These are phyloP conservation scores for Verruconis gallopava DNA, from an alignment of 2,329 filamentous ascomycete genomes.

Conservation along the genomic window DNA sequence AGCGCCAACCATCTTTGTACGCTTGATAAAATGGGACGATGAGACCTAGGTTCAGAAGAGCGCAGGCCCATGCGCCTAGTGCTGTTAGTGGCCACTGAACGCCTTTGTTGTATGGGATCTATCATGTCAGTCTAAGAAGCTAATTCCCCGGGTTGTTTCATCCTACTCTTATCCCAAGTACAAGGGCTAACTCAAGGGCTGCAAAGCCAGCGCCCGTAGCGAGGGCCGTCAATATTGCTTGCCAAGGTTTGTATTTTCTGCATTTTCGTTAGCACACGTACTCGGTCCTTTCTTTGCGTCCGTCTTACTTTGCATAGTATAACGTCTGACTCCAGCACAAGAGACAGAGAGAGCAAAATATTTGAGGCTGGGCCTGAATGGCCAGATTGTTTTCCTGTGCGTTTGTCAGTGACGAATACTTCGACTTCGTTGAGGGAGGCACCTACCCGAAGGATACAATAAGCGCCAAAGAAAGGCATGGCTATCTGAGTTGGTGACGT, in stretches of 20 bases:
- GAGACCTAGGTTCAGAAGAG: slow-evolving; percentile 44
- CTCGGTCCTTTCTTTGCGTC: too few species aligned
- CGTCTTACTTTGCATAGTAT: slow-evolving; percentile 35
- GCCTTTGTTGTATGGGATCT: slow-evolving; percentile 43
- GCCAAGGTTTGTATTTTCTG: slow-evolving; percentile 9
- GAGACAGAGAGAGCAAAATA: slow-evolving; percentile 36
- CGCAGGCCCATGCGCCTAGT: slow-evolving; percentile 44
- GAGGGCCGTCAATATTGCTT: slow-evolving; percentile 13
- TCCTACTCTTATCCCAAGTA: slow-evolving; percentile 42
- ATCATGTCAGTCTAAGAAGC: neutral
- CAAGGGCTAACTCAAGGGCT: slow-evolving; percentile 42
- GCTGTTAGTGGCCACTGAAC: slow-evolving; percentile 41
- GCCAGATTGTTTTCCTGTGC: slow-evolving; percentile 42
- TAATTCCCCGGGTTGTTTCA: neutral
- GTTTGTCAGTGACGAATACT: too few species aligned
- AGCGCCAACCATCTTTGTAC: slow-evolving; percentile 47
- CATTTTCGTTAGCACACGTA: neutral
- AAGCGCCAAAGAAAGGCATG: slow-evolving; percentile 38
- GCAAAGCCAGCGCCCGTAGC: slow-evolving; percentile 38
- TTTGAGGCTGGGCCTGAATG: slow-evolving; percentile 41
- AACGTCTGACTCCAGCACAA: slow-evolving; percentile 41
- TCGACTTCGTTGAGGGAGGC: too few species aligned
- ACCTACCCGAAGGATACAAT: slow-evolving; percentile 36
- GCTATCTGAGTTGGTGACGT: slow-evolving; percentile 21
- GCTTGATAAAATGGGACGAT: slow-evolving; percentile 50